phyloP scores from a whole-genome alignment of 306 rosid genomes.

The Pyrus bretschneideri region DNA sequence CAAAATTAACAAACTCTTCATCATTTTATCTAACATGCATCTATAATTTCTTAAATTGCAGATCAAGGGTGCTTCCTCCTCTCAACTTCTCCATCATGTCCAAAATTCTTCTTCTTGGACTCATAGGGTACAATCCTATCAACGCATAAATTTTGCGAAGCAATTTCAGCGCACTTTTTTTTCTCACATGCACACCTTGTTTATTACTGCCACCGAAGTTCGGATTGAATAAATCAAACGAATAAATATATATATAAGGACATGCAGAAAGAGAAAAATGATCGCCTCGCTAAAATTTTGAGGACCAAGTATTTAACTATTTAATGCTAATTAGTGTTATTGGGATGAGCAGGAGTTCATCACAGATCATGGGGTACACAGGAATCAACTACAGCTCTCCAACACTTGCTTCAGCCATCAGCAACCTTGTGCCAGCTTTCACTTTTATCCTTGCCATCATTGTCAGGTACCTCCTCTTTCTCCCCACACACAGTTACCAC shows the following conservation, averaged over 20 bases:
- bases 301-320: background rate
- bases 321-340: background rate
- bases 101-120: constrained; percentile 62
- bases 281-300: no score
- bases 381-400: constrained; percentile 87
- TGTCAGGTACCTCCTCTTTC: constrained; percentile 51
- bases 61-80: constrained; percentile 66
- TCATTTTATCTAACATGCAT: background rate
- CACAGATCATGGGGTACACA: constrained; percentile 84
- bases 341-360: constrained; percentile 47
- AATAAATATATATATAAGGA: no score
- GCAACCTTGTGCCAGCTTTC: constrained; percentile 96
- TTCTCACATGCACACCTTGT: no score
- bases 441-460: constrained; percentile 84
- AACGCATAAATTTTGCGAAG: no score
- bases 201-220: fast-evolving
- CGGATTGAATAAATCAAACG: no score
- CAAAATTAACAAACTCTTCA: background rate
- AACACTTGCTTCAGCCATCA: constrained; percentile 81
- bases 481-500: background rate
- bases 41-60: constrained; percentile 12
- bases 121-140: constrained; percentile 41
- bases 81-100: constrained; percentile 49
- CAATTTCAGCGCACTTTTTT: no score
- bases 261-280: no score